Percentiles rank a stretch among this genome's conserved stretches.
These are phyloP conservation scores for Cyberlindnera lachancei DNA, from an alignment of 805 yeast species.

Conservation along the genomic window DNA sequence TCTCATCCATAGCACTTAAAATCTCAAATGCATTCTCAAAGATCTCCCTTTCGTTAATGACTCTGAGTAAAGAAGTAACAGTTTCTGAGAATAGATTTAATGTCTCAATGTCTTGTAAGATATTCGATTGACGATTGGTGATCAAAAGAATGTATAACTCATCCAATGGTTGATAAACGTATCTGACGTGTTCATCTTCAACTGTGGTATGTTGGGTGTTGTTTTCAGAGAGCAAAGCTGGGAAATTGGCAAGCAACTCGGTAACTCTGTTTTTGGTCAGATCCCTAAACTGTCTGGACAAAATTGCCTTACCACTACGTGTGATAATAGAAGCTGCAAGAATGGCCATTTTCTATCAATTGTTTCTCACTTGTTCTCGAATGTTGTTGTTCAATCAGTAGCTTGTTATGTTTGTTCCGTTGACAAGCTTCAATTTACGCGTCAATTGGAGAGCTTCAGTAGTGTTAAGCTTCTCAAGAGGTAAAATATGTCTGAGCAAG, in stretches of 20 bases:
- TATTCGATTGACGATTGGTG: constrained; percentile 86
- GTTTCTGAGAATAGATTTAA: constrained; percentile 79
- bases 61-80: constrained; percentile 63
- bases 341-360: constrained; percentile 59
- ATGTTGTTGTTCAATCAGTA: no score
- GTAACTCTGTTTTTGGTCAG: constrained; percentile 79
- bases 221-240: constrained; percentile 63
- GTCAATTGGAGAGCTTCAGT: no score
- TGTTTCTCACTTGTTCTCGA: no score
- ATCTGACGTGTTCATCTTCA: constrained; percentile 87
- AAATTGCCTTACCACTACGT: constrained; percentile 84
- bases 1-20: constrained; percentile 89
- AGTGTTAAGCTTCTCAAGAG: no score
- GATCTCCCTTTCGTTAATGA: constrained; percentile 75
- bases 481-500: no score
- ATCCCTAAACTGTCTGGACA: constrained; percentile 89
- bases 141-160: constrained; percentile 85
- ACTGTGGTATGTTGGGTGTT: constrained; percentile 85
- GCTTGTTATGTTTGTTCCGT: no score
- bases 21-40: constrained; percentile 82
- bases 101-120: constrained; percentile 90
- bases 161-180: constrained; percentile 93
- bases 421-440: no score
- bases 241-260: constrained; percentile 78
- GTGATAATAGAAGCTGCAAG: constrained; percentile 94